Base-by-base conservation (phyloP, 1,284 basidiomycete species). In the Veloboletus limbatus region DNA sequence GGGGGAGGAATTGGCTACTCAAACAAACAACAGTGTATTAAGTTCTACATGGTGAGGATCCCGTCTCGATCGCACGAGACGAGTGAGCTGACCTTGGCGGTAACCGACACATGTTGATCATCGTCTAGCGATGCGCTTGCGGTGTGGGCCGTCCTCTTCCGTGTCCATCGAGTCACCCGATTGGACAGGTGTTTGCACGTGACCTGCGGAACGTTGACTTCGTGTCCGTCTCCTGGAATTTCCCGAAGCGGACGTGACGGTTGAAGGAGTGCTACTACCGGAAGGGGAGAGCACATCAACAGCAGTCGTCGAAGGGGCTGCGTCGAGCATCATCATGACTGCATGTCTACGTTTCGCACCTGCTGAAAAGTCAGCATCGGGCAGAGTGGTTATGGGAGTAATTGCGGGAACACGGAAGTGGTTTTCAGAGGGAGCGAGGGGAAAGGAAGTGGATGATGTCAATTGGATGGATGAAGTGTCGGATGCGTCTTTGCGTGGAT, bases 281-380 rank as follows among this genome's bases (percentile, higher is more conserved):
- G 59, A 56, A 9, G 59, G 60, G 10, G 58, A 50, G 24, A 56
- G 54, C 2, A 61, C 51, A 4, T 64, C 65, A 0, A 54, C 48
- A 16, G 51, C 33, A n/a, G 62, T 47, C 0, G 58, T 47, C 6
- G 71, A 51, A 14, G 71, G 55, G 20, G 68, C 49, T 0, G 77
- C 66, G 53, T 78, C 77, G 8, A 79, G 69, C 76, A 79, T 78
- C 76, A 81, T 77, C 78, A 81, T 81, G 55, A 80, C 73, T 1
- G 77, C 76, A 52, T 81, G 78, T 27, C 79, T 71, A 11, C 78
- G 73, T 57, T 81, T 81, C 0, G 65, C 63, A 22, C 69, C 69
- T 16, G 58, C 64, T 22, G 64, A 66, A 26, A 68, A 60, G 18
- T 74, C 69, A 10, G 63, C 37, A 51, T 65, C 54, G 11, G 61